Evolutionary conservation across 441 rosid species (phyloP).

Genomic region (Capsella rubella): DNA sequence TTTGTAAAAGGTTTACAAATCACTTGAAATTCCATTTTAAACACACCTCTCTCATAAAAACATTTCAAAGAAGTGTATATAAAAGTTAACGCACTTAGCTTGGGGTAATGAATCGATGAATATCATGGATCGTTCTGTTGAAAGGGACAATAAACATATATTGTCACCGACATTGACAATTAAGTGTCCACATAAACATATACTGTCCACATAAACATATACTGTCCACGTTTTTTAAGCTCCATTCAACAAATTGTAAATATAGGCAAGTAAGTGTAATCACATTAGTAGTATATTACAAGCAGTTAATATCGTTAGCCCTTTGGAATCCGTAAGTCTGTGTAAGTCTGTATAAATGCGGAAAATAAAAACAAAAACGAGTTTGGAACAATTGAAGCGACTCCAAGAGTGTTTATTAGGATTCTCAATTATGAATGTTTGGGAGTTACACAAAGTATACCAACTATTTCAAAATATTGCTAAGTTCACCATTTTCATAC

Average conservation of each 20-base stretch:
- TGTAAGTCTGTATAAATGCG: constrained; percentile 9
- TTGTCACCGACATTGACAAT: not conserved
- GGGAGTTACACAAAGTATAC: not conserved
- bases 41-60: no score
- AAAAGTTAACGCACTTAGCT: constrained; percentile 34
- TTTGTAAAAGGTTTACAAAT: no score
- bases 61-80: constrained; percentile 8
- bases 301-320: no score
- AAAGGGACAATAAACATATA: constrained; percentile 20
- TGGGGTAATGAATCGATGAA: constrained; percentile 10
- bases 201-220: no score
- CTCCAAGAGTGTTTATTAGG: not conserved
- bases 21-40: no score
- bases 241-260: not conserved
- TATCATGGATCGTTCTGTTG: constrained; percentile 21
- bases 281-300: no score
- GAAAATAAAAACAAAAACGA: no score
- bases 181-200: no score
- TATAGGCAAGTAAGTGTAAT: not conserved
- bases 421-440: constrained; percentile 7
- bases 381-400: constrained; percentile 13
- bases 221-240: not conserved
- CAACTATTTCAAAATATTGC: constrained; percentile 54
- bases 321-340: not conserved
- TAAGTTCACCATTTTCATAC: constrained; percentile 74